phyloP scores from a whole-genome alignment of 75 land plant species.

The Pinus taeda region DNA sequence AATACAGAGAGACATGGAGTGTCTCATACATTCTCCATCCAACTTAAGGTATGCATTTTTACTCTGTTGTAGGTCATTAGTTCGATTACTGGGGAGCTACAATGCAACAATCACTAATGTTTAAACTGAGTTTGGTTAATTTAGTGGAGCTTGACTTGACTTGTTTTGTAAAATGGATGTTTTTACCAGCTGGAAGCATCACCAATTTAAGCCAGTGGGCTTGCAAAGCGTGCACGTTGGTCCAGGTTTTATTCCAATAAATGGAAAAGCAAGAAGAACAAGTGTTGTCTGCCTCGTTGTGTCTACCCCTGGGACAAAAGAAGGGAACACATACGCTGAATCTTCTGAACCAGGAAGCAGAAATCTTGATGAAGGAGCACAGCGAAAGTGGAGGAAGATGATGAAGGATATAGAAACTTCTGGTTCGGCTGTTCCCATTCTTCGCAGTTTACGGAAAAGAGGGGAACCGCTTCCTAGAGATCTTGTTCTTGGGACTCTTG shows the following conservation, averaged over 20 bases:
- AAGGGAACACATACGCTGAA: neutral
- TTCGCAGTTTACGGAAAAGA: slow-evolving; percentile 21
- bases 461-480: slow-evolving; percentile 34
- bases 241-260: neutral
- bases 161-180: neutral
- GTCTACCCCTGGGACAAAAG: neutral
- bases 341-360: neutral
- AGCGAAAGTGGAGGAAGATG: slow-evolving; percentile 55
- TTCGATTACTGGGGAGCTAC: no score
- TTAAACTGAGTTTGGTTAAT: neutral
- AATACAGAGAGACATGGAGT: neutral
- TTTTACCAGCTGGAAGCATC: neutral
- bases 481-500: slow-evolving; percentile 57
- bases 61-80: no score
- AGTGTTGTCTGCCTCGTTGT: neutral
- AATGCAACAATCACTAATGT: no score
- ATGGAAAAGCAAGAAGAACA: neutral
- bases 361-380: slow-evolving; percentile 29
- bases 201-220: neutral
- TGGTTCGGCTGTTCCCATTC: slow-evolving; percentile 43
- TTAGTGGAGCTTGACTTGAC: neutral
- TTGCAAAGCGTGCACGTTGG: neutral
- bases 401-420: slow-evolving; percentile 62
- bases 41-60: neutral
- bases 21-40: neutral